A percentile compares a stretch with the other conserved stretches of the same genome.
phyloP scores from a whole-genome alignment of 108 stramenopile species.

The Parietichytrium sp. region DNA sequence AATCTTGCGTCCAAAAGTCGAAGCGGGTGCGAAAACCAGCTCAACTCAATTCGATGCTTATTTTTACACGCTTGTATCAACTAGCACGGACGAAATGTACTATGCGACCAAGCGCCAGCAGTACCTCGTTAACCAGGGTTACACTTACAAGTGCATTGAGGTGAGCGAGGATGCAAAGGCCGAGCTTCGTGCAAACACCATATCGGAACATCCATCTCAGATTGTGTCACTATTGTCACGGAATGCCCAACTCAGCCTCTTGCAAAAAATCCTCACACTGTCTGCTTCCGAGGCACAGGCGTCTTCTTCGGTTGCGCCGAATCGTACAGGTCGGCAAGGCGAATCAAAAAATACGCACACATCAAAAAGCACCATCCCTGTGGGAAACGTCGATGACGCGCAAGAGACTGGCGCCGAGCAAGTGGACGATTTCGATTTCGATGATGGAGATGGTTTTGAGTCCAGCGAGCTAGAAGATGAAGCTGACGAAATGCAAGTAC shows the following conservation, averaged over 20 bases:
- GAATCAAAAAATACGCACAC: not conserved
- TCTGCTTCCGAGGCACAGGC: not conserved
- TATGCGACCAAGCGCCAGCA: conserved; percentile 94
- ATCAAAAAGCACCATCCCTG: not conserved
- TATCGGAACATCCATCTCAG: not conserved
- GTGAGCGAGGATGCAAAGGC: conserved; percentile 70
- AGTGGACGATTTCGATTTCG: conserved; percentile 19
- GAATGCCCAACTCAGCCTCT: not conserved
- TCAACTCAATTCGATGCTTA: conserved; percentile 99
- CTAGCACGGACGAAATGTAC: conserved; percentile 97
- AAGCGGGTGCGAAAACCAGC: conserved; percentile 78
- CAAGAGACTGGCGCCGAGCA: not conserved
- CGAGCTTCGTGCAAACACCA: not conserved
- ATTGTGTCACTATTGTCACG: not conserved
- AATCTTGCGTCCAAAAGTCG: conserved; percentile 91
- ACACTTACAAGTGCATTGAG: conserved; percentile 98
- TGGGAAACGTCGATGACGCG: not conserved
- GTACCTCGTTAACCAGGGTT: conserved; percentile 98
- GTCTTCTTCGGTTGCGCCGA: not conserved
- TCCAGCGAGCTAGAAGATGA: conserved; percentile 39
- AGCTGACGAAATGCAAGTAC: no score
- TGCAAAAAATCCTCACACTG: not conserved
- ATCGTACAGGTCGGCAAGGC: not conserved
- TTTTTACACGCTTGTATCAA: conserved; percentile 97
- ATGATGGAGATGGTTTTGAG: not conserved